Conservation (phyloP, 768 basidiomycete species). For the Calocera viscosa region DNA sequence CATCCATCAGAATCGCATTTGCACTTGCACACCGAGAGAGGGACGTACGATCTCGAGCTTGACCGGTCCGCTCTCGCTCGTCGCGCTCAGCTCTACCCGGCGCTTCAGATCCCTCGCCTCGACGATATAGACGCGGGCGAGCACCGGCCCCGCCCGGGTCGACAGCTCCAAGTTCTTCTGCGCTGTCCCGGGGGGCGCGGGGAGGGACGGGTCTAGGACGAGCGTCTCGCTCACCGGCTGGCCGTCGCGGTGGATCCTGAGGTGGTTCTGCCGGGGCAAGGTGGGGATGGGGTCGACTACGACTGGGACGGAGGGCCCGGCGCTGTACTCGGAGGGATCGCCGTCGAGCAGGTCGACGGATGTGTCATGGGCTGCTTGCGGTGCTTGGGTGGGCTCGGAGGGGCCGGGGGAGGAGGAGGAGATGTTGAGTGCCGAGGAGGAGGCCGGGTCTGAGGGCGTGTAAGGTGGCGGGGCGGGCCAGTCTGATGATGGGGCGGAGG, state of each 20-base stretch:
- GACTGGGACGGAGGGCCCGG: not conserved
- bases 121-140: not conserved
- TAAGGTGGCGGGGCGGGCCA: not conserved
- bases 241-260: not conserved
- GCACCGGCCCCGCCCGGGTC: not conserved
- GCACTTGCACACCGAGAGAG: not conserved
- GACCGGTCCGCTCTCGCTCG: not conserved
- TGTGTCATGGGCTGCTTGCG: not conserved
- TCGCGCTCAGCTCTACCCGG: not conserved
- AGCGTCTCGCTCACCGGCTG: not conserved
- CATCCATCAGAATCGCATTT: not conserved
- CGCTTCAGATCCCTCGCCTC: not conserved
- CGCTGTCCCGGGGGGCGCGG: not conserved
- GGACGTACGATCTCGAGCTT: not conserved
- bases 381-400: not conserved
- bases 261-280: not conserved
- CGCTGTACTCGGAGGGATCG: not conserved
- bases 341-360: not conserved
- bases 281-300: not conserved
- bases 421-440: not conserved
- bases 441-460: not conserved
- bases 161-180: conserved; percentile 4
- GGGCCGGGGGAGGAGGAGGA: not conserved
- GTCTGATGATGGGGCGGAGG: not conserved
- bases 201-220: not conserved